Evolutionary conservation across 192 early-diverging fungal species (phyloP).

Genomic region (Gigaspora rosea): DNA sequence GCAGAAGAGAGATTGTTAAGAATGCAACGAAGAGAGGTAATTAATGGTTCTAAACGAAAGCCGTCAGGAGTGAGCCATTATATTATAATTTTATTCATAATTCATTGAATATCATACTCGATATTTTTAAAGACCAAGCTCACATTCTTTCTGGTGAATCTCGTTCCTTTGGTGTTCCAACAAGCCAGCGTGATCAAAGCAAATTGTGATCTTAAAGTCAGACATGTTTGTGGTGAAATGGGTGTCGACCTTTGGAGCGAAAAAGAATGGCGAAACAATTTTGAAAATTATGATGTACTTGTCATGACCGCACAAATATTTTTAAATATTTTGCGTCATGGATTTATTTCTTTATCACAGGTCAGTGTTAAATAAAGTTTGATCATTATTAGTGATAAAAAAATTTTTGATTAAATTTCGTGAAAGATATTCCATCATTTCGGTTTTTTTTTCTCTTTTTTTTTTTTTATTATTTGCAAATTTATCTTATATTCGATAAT

Average conservation of each 20-base stretch:
- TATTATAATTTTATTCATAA: neutral
- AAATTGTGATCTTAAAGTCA: constrained; percentile 66
- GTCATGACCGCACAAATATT: constrained; percentile 90
- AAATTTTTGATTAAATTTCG: too few relatives aligned
- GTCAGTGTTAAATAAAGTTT: constrained; percentile 36
- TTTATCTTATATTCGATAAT: too few relatives aligned
- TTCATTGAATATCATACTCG: neutral
- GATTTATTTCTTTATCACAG: constrained; percentile 60
- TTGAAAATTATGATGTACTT: constrained; percentile 66
- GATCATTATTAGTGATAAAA: too few relatives aligned
- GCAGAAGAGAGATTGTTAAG: constrained; percentile 39
- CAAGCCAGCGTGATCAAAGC: constrained; percentile 76
- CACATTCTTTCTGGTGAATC: constrained; percentile 81
- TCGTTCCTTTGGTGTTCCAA: constrained; percentile 85
- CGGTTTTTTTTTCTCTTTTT: too few relatives aligned
- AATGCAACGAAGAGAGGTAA: constrained; percentile 43
- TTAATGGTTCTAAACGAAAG: neutral
- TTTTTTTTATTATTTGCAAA: too few relatives aligned
- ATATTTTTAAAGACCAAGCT: constrained; percentile 45
- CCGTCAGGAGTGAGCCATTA: neutral
- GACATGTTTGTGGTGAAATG: constrained; percentile 68
- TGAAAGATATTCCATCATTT: too few relatives aligned
- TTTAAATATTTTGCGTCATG: constrained; percentile 72
- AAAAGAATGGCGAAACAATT: constrained; percentile 60
- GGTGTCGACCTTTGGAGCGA: constrained; percentile 63